Evolutionary conservation across 495 filamentous ascomycete genomes (phyloP).

Genomic region (Neurospora hispaniola): DNA sequence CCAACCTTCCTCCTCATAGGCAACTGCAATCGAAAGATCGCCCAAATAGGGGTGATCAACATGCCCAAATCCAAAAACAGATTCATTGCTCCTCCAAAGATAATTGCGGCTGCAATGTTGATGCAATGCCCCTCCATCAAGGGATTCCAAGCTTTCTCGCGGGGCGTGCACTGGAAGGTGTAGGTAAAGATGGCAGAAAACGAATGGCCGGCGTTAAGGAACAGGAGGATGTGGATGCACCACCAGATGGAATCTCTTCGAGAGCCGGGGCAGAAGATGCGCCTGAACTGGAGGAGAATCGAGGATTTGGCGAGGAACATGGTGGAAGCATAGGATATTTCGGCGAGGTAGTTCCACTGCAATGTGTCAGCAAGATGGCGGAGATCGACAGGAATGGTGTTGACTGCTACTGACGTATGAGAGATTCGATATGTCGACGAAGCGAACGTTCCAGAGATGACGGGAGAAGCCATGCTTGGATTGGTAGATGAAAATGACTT

Average conservation of each 20-base stretch:
- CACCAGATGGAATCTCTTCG: slow-evolving; percentile 19
- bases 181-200: slow-evolving; percentile 16
- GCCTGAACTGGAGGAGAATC: slow-evolving; percentile 17
- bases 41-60: slow-evolving; percentile 18
- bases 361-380: not conserved
- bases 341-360: slow-evolving; percentile 15
- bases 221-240: slow-evolving; percentile 18
- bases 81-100: slow-evolving; percentile 17
- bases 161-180: slow-evolving; percentile 18
- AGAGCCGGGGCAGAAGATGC: slow-evolving; percentile 15
- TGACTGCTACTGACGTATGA: slow-evolving; percentile 4
- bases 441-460: slow-evolving; percentile 15
- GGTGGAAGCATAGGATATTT: slow-evolving; percentile 16
- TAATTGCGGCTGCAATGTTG: slow-evolving; percentile 11
- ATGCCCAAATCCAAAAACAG: slow-evolving; percentile 22
- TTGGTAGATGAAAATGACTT: slow-evolving; percentile 15
- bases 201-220: slow-evolving; percentile 17
- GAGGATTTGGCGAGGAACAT: slow-evolving; percentile 19
- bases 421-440: slow-evolving; percentile 10
- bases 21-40: slow-evolving; percentile 21
- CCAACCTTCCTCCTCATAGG: slow-evolving; percentile 22
- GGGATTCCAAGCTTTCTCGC: slow-evolving; percentile 19
- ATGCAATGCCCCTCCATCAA: slow-evolving; percentile 19
- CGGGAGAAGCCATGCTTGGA: slow-evolving; percentile 14
- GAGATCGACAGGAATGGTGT: not conserved